Percentiles rank a stretch among this genome's conserved stretches.
Evolutionary conservation across 1,139 yeast species (phyloP).

Genomic region (Nakaseomyces sp.): DNA sequence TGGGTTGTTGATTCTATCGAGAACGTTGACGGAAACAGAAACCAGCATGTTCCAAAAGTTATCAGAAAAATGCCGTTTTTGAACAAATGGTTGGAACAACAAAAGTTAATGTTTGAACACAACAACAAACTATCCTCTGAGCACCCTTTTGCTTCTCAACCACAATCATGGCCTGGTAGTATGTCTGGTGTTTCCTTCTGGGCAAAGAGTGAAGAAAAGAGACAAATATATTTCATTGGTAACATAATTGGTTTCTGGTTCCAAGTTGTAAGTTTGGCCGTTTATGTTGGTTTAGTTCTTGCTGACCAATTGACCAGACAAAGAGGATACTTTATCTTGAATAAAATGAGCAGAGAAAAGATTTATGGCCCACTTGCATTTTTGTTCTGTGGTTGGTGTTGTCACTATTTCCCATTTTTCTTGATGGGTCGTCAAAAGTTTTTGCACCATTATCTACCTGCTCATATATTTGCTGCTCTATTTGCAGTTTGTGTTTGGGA

Average conservation of each 20-base stretch:
- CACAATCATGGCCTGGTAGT: conserved; percentile 90
- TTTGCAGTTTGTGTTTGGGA: conserved; percentile 79
- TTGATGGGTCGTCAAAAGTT: conserved; percentile 90
- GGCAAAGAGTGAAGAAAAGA: conserved; percentile 59
- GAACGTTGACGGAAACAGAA: conserved; percentile 56
- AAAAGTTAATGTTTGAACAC: conserved; percentile 80
- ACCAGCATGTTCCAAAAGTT: conserved; percentile 45
- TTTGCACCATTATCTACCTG: conserved; percentile 93
- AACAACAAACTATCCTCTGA: conserved; percentile 79
- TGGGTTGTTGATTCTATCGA: conserved; percentile 77
- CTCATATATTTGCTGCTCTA: conserved; percentile 82
- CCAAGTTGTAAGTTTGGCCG: conserved; percentile 59
- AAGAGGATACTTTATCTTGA: conserved; percentile 55
- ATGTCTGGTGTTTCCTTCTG: conserved; percentile 92
- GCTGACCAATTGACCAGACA: conserved; percentile 76
- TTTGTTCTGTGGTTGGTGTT: conserved; percentile 77
- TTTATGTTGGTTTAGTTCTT: conserved; percentile 51
- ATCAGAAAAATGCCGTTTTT: conserved; percentile 60
- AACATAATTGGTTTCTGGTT: conserved; percentile 91
- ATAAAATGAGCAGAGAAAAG: conserved; percentile 57
- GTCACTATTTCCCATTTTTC: conserved; percentile 86
- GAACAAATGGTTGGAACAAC: conserved; percentile 84
- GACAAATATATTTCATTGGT: conserved; percentile 85
- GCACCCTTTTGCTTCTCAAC: conserved; percentile 95
- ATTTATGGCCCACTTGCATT: conserved; percentile 77